Percentiles rank a stretch among this genome's conserved stretches.
These are phyloP conservation scores for Apiospora saccharicola DNA, from an alignment of 2,329 filamentous ascomycete species.

Conservation along the genomic window DNA sequence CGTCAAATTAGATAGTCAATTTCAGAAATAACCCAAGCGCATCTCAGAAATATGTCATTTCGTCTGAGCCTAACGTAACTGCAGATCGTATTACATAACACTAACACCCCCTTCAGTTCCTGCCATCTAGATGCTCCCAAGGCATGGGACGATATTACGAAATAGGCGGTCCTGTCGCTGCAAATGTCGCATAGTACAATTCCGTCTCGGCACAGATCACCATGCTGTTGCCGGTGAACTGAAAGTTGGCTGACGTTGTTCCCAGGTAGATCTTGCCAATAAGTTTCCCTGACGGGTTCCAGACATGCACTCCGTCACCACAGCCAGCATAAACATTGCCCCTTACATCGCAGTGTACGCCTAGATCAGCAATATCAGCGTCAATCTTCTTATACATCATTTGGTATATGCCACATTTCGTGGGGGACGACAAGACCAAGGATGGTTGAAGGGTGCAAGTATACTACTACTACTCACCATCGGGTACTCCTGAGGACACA, in stretches of 20 bases:
- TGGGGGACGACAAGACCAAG: neutral
- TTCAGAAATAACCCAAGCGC: neutral
- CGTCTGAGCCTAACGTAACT: neutral
- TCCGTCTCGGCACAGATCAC: slow-evolving; percentile 52
- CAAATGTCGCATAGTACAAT: slow-evolving; percentile 49
- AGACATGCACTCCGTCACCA: slow-evolving; percentile 60
- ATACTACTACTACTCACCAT: slow-evolving; percentile 52
- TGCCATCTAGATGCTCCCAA: neutral
- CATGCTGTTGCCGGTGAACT: slow-evolving; percentile 53
- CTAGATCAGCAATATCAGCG: slow-evolving; percentile 49
- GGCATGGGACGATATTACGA: neutral
- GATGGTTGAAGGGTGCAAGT: neutral
- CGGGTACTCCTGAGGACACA: slow-evolving; percentile 60
- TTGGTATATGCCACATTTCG: too few relatives aligned
- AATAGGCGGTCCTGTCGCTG: slow-evolving; percentile 4
- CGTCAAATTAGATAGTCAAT: neutral
- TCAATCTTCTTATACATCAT: neutral
- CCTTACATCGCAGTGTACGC: slow-evolving; percentile 59
- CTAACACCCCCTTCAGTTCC: neutral
- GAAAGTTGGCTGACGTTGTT: slow-evolving; percentile 55
- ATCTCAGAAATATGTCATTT: neutral
- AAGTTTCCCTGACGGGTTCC: slow-evolving; percentile 55
- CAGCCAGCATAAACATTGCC: slow-evolving; percentile 63
- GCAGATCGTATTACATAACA: neutral
- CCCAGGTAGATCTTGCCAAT: slow-evolving; percentile 65